phyloP scores from a whole-genome alignment of 306 rosid species.

The Cicer chorassanicum region DNA sequence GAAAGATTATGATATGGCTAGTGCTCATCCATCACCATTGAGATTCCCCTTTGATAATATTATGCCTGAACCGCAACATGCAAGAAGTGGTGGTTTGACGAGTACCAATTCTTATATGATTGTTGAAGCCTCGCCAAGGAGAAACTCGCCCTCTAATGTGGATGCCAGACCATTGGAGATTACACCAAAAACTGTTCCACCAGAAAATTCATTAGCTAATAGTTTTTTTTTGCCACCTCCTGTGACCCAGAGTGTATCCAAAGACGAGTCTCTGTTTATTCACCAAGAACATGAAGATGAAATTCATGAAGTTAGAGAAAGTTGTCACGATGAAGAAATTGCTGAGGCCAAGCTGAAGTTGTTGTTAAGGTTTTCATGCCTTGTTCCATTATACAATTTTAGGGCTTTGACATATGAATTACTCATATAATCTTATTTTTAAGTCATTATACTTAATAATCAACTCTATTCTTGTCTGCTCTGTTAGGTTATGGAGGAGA shows the following conservation, averaged over 20 bases:
- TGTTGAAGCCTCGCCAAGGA: constrained; percentile 49
- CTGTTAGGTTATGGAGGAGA: constrained; percentile 84
- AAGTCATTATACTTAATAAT: constrained; percentile 24
- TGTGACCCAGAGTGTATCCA: constrained; percentile 44
- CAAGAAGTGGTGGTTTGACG: constrained; percentile 47
- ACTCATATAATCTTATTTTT: constrained; percentile 27
- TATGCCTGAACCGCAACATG: constrained; percentile 50
- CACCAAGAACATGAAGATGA: constrained; percentile 54
- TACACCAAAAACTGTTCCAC: constrained; percentile 53
- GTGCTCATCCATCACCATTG: constrained; percentile 45
- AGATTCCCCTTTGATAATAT: constrained; percentile 48
- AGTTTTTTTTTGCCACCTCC: constrained; percentile 42
- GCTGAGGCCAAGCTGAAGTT: constrained; percentile 80
- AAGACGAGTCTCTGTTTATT: constrained; percentile 52
- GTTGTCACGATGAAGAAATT: constrained; percentile 64
- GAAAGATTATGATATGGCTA: constrained; percentile 44
- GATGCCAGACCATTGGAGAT: constrained; percentile 52
- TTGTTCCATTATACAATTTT: constrained; percentile 33
- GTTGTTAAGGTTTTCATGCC: constrained; percentile 68
- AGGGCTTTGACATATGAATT: constrained; percentile 32
- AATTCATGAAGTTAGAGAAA: constrained; percentile 45
- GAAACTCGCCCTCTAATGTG: constrained; percentile 47
- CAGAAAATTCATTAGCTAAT: constrained; percentile 47
- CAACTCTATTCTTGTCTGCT: constrained; percentile 34
- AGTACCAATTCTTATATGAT: constrained; percentile 47